Evolutionary conservation across 2,329 filamentous ascomycete genomes (phyloP).

Genomic region (Rutstroemia sp.): DNA sequence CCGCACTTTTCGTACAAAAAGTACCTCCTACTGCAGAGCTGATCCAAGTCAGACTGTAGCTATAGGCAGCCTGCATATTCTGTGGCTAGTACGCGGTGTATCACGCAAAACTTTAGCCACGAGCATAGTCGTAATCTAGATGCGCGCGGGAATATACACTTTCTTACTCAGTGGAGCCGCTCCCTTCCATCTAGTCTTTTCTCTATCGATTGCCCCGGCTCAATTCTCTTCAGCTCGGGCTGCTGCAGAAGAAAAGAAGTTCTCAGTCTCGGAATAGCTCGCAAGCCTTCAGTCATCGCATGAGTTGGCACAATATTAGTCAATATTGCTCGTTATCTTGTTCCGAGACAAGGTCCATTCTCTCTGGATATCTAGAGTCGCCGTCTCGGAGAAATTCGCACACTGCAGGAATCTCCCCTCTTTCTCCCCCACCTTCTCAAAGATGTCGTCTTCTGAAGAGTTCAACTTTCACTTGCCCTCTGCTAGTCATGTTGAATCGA

Average conservation of each 20-base stretch:
- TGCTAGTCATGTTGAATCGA: not conserved
- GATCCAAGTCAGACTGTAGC: slow-evolving; percentile 2
- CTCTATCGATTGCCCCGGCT: not conserved
- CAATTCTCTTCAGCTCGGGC: not conserved
- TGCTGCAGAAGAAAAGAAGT: not conserved
- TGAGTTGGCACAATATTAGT: slow-evolving; percentile 5
- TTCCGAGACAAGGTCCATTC: not conserved
- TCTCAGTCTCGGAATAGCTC: not conserved
- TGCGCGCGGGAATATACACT: not conserved
- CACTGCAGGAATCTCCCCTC: not conserved
- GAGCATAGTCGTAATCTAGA: not conserved
- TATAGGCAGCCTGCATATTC: not conserved
- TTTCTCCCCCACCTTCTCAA: not conserved
- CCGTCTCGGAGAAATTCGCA: not conserved
- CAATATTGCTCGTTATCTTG: not conserved
- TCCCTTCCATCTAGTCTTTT: not conserved
- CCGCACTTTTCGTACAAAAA: not conserved
- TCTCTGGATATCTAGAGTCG: not conserved
- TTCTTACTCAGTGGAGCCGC: not conserved
- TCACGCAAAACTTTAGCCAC: not conserved
- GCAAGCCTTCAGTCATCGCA: not conserved
- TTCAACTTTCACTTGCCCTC: slow-evolving; percentile 6
- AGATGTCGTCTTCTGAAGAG: slow-evolving; percentile 1
- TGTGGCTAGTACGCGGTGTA: not conserved
- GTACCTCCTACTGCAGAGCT: not conserved